phyloP scores from a whole-genome alignment of 2,329 filamentous ascomycete genomes.

The Microcyclospora tardicrescens region DNA sequence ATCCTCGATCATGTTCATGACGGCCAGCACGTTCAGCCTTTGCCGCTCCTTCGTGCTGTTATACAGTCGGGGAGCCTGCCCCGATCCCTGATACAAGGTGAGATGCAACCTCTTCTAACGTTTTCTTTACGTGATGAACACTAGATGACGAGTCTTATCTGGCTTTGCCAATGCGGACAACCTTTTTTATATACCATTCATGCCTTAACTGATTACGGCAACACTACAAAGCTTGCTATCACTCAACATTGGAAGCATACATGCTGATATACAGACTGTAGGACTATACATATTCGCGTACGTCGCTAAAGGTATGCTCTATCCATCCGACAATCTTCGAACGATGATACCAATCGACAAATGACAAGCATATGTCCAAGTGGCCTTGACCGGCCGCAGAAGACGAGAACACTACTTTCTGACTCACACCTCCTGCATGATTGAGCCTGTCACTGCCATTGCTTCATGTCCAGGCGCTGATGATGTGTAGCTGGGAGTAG shows the following conservation, averaged over 20 bases:
- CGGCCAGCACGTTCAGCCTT: no score
- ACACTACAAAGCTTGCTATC: background rate
- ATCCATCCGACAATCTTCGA: slow-evolving; percentile 2
- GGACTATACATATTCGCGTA: background rate
- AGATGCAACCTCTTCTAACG: no score
- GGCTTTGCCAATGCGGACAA: slow-evolving; percentile 17
- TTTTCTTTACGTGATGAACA: slow-evolving; percentile 11
- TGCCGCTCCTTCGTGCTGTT: no score
- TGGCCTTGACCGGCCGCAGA: slow-evolving; percentile 22
- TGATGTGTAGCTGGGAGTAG: no score
- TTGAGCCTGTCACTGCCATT: no score
- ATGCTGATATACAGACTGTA: background rate
- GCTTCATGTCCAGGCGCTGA: no score
- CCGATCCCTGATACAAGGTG: no score
- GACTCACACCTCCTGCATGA: slow-evolving; percentile 4
- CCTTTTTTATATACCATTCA: slow-evolving; percentile 16
- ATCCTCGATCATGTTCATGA: no score
- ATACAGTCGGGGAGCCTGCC: no score
- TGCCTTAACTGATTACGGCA: slow-evolving; percentile 13
- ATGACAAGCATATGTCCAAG: slow-evolving; percentile 31
- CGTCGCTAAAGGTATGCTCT: slow-evolving; percentile 2
- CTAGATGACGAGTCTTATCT: slow-evolving; percentile 20
- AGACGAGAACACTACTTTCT: slow-evolving; percentile 22
- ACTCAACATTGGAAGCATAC: background rate
- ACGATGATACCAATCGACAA: slow-evolving; percentile 24